Evolutionary conservation across 306 rosid species (phyloP).

Genomic region (Benincasa hispida): DNA sequence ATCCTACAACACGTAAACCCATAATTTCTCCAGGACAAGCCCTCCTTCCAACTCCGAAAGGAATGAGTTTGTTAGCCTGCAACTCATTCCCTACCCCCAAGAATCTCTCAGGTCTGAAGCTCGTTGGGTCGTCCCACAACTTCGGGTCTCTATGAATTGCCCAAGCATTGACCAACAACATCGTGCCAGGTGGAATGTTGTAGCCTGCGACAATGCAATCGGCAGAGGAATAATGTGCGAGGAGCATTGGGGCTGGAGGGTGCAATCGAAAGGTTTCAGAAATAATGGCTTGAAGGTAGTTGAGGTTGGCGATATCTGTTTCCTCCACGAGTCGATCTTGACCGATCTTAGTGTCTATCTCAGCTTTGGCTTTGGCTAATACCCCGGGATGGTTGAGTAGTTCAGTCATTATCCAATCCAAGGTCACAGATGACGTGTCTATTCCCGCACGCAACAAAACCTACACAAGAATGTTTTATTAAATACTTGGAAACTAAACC

Average conservation of each 20-base stretch:
- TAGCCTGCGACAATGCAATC: neutral
- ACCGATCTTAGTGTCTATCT: neutral
- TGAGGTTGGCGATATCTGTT: neutral
- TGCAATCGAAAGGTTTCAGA: neutral
- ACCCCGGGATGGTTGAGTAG: neutral
- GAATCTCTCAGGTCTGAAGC: neutral
- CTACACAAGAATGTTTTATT: neutral
- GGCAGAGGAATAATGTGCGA: neutral
- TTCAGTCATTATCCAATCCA: neutral
- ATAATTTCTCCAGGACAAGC: constrained; percentile 18
- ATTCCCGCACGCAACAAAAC: neutral
- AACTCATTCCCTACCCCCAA: neutral
- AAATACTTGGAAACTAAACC: too few species aligned
- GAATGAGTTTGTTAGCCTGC: neutral
- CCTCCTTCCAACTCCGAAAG: constrained; percentile 19
- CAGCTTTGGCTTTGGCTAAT: neutral
- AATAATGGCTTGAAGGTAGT: neutral
- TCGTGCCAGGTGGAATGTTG: neutral
- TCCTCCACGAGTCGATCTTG: neutral
- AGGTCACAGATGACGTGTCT: neutral
- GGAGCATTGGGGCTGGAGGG: neutral
- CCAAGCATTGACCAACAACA: neutral
- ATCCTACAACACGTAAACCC: constrained; percentile 11
- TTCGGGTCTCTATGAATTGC: constrained; percentile 1
- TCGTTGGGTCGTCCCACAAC: neutral